Percentiles rank a stretch among this genome's conserved stretches.
Evolutionary conservation across 805 yeast species (phyloP).

Genomic region (Candida pini): DNA sequence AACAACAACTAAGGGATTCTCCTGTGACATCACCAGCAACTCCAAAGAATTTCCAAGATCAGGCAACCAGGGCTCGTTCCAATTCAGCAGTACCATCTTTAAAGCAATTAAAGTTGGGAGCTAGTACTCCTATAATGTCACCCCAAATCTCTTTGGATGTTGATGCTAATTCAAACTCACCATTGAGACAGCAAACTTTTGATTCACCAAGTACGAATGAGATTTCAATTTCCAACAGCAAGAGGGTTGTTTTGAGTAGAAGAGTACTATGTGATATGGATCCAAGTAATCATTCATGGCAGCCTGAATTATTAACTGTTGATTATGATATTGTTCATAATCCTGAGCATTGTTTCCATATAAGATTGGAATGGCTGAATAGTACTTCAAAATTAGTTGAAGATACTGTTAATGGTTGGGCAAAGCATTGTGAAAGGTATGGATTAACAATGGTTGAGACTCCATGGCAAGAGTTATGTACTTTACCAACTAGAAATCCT

Average conservation of each 20-base stretch:
- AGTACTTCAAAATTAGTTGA: conserved; percentile 83
- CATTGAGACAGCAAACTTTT: too few relatives aligned
- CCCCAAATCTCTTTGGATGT: conserved; percentile 9
- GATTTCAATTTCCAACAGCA: neutral
- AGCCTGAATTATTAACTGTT: conserved; percentile 72
- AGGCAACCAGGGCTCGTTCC: conserved; percentile 1
- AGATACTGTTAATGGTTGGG: conserved; percentile 70
- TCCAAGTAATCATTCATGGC: conserved; percentile 60
- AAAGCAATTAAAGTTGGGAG: neutral
- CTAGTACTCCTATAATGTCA: conserved; percentile 7
- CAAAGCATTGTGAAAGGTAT: conserved; percentile 77
- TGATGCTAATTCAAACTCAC: conserved; percentile 3
- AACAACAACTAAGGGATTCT: conserved; percentile 5
- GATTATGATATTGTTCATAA: conserved; percentile 91
- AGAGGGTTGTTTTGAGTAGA: conserved; percentile 56
- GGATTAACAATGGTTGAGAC: conserved; percentile 80
- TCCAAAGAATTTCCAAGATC: conserved; percentile 5
- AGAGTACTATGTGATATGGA: conserved; percentile 70
- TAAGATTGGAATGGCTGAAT: conserved; percentile 88
- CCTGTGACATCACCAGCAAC: conserved; percentile 10
- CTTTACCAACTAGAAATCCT: conserved; percentile 72
- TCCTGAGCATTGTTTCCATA: conserved; percentile 91
- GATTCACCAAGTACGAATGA: conserved; percentile 1
- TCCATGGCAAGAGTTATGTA: conserved; percentile 84
- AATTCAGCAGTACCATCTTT: neutral